Evolutionary conservation across 257 asterid species (phyloP), one percentile per base, ranked within the genome.

Genomic region (Solanum phureja): DNA sequence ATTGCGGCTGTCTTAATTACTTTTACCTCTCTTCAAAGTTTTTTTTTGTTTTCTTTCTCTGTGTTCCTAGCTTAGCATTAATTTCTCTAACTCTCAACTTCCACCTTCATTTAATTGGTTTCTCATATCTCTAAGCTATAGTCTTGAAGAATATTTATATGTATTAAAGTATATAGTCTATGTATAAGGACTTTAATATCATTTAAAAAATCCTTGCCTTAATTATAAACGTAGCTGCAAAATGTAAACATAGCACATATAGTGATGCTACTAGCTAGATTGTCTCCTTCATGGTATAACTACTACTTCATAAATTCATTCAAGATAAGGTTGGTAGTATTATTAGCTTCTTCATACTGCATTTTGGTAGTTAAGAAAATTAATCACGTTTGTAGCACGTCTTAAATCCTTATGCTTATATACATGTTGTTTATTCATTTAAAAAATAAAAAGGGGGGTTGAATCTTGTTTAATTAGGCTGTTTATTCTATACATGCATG

Each of bases 1-100:
- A 66, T 88, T 75, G 86, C 85, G 84, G 83, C 23, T 31, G 31
- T 37, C 83, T 49, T 82, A 82, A 79, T 87, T 85, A 35, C 79
- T 49, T 46, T 66, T 19, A 72, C 5, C 34, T 62, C 40, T 81
- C 33, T 18, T 27, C 60, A 21, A 31, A 71, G 60, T 82, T 82
- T 66, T 42, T 42, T 62, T 27, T 62, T 27, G 44, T 85, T 81
- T 8, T 49, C 33, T 40, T 7, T 79, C 38, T 88, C 9, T 74
- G 21, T 74, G 83, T 72, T 8, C 24, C 40, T 35, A 73, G 49
- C 18, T 83, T 83, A 69, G 76, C 71, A 76, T 87, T 79, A 52
- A 72, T 69, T 82, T 89, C 29, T 40, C 83, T 73, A 19, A 49
- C 87, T 14, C 31, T 79, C 87, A 46, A 86, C 87, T 19, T 56